phyloP scores from a whole-genome alignment of 192 early-diverging fungal genomes.

The Rhizoclosmatium globosum region DNA sequence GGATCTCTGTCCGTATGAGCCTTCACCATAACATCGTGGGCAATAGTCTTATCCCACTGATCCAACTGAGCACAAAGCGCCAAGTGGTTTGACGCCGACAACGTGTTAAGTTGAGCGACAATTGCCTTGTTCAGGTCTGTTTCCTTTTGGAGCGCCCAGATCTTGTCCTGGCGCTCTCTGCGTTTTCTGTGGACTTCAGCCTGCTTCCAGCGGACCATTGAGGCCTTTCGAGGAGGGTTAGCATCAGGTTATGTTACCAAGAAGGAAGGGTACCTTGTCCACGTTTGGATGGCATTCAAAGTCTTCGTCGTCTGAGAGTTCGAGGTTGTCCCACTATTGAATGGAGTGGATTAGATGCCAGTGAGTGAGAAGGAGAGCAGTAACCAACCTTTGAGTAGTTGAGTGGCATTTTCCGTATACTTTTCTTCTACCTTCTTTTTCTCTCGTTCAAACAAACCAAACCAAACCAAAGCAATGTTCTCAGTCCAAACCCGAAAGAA shows the following conservation, averaged over 20 bases:
- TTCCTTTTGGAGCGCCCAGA: constrained; percentile 50
- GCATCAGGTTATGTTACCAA: too few species aligned
- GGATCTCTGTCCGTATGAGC: constrained; percentile 40
- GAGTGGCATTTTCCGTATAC: too few species aligned
- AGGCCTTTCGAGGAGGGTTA: not conserved
- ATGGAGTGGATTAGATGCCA: too few species aligned
- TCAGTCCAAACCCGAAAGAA: constrained; percentile 12
- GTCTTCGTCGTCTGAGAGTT: constrained; percentile 96
- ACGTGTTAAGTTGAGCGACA: constrained; percentile 30
- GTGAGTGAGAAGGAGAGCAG: too few species aligned
- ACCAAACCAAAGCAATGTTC: not conserved
- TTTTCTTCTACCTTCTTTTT: too few species aligned
- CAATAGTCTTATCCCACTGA: constrained; percentile 18
- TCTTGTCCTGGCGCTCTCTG: constrained; percentile 75
- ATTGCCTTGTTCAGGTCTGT: constrained; percentile 31
- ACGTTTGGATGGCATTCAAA: constrained; percentile 92
- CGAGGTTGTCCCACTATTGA: constrained; percentile 92
- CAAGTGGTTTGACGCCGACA: not conserved
- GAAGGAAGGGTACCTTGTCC: constrained; percentile 75
- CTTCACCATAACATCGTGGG: constrained; percentile 21
- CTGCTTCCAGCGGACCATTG: constrained; percentile 86
- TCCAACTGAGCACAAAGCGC: constrained; percentile 15
- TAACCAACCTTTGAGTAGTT: too few species aligned
- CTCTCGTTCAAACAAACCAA: not conserved
- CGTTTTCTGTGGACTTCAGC: constrained; percentile 88